Evolutionary conservation across 345 rosid genomes (phyloP).

Genomic region (Geranium brycei): DNA sequence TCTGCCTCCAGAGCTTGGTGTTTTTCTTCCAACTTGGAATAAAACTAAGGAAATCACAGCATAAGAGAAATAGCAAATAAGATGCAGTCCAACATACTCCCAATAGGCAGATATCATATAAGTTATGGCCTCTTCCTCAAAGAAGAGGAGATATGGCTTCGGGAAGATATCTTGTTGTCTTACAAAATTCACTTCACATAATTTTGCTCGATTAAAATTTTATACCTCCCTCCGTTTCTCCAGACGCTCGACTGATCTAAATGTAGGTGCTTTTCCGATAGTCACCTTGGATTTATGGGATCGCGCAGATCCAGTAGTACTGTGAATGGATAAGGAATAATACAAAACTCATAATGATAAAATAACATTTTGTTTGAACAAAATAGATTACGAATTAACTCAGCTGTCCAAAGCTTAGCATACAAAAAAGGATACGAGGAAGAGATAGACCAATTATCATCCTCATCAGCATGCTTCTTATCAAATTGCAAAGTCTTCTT

Average conservation of each 20-base stretch:
- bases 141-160: too few relatives aligned
- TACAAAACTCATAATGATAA: constrained; percentile 1
- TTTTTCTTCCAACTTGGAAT: constrained; percentile 66
- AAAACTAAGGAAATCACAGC: constrained; percentile 29
- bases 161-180: too few relatives aligned
- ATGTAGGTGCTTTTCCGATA: constrained; percentile 66
- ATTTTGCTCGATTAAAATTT: constrained; percentile 2
- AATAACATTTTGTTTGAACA: neutral
- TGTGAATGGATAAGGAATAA: constrained; percentile 16
- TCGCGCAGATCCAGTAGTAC: constrained; percentile 53
- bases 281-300: constrained; percentile 44
- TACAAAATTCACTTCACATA: neutral
- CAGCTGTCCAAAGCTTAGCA: neutral
- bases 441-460: constrained; percentile 59
- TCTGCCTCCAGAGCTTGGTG: constrained; percentile 69
- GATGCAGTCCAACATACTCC: too few relatives aligned
- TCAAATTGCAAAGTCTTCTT: constrained; percentile 43
- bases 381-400: neutral
- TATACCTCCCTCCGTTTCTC: constrained; percentile 77
- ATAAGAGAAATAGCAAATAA: neutral
- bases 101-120: too few relatives aligned
- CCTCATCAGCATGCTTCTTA: constrained; percentile 64
- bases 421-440: constrained; percentile 58
- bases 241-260: constrained; percentile 59
- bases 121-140: too few relatives aligned